phyloP scores from a whole-genome alignment of 225 moss, liverwort and hornwort genomes.

The Ulota crispa region DNA sequence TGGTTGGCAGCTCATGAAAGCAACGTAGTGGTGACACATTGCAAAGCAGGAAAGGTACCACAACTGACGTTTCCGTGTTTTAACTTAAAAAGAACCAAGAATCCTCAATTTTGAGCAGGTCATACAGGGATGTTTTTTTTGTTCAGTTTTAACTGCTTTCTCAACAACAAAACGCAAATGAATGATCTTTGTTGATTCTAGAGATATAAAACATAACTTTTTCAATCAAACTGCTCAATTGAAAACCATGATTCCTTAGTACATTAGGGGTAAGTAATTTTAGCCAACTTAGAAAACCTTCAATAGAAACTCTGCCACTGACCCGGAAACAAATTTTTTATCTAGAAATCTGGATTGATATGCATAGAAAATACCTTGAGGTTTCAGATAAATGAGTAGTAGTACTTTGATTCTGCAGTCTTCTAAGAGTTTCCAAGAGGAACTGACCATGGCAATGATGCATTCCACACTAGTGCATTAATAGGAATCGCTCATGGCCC shows the following conservation, averaged over 20 bases:
- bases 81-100: too few species aligned
- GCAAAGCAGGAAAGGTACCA: conserved; percentile 68
- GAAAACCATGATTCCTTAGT: too few species aligned
- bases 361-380: neutral
- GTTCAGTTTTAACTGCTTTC: too few species aligned
- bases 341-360: neutral
- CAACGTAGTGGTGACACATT: conserved; percentile 60
- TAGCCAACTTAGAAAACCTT: neutral
- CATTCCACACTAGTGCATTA: conserved; percentile 7
- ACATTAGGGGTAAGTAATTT: too few species aligned
- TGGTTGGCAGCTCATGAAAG: conserved; percentile 55
- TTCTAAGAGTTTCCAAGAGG: neutral
- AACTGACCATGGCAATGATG: neutral
- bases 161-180: too few species aligned
- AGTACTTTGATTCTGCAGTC: neutral
- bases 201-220: too few species aligned
- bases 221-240: too few species aligned
- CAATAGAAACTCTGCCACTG: neutral
- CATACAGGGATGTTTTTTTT: too few species aligned
- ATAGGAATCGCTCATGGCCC: conserved; percentile 17
- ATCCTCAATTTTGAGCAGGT: too few species aligned
- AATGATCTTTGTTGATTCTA: too few species aligned
- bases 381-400: neutral
- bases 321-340: neutral
- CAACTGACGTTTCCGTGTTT: neutral